phyloP scores from a whole-genome alignment of 2,329 filamentous ascomycete species.

The Curvularia eragrostidis region DNA sequence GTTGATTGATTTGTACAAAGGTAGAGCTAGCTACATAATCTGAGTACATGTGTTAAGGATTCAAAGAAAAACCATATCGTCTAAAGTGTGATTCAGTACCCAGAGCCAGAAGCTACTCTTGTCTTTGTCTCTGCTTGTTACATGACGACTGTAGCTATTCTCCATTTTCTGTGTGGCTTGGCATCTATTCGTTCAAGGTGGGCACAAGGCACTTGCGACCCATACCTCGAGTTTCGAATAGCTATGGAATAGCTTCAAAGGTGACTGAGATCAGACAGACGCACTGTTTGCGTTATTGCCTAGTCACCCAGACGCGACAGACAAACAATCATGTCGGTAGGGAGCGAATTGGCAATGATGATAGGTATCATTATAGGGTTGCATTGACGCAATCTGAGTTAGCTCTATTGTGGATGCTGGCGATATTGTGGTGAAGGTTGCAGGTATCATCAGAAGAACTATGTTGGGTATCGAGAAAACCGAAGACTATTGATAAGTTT shows the following conservation, averaged over 20 bases:
- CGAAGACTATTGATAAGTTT: background rate
- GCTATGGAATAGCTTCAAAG: background rate
- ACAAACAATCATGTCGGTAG: background rate
- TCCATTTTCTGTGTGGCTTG: background rate
- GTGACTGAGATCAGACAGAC: background rate
- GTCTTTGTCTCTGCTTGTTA: background rate
- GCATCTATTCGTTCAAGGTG: background rate
- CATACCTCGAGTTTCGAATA: background rate
- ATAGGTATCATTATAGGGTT: background rate
- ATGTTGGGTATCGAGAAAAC: background rate
- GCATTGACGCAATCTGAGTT: background rate
- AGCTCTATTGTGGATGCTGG: background rate
- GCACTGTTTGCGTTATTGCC: too few relatives aligned
- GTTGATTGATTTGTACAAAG: background rate
- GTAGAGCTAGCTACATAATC: background rate
- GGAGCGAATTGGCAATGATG: background rate
- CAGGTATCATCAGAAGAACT: background rate
- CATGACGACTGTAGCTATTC: background rate
- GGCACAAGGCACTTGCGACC: background rate
- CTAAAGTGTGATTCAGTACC: background rate
- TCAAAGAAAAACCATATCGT: background rate
- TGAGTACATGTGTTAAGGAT: background rate
- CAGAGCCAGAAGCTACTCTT: background rate
- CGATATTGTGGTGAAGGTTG: background rate
- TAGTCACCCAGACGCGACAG: background rate